Evolutionary conservation across 768 basidiomycete species (phyloP), one percentile per base, ranked within the genome.

Genomic region (Wakefieldia striispora): DNA sequence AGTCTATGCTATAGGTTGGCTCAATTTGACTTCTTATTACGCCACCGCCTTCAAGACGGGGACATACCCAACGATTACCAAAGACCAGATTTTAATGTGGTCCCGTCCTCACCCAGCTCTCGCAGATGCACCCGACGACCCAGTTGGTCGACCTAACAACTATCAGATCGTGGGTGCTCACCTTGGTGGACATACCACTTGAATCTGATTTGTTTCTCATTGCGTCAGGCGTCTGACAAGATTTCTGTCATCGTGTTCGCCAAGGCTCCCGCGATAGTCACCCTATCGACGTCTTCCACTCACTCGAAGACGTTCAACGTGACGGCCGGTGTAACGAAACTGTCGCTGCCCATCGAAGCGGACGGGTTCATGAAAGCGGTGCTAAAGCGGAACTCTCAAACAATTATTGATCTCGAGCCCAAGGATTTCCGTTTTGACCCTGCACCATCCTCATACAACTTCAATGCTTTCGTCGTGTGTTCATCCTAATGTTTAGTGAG

Each of bases 31-130:
- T 16, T 67, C 70, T 9, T 86, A 88, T 66, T 90, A 87, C 54
- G 77, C 82, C 20, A 66, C 76, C 6, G 85, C 82, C 1, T 91
- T 84, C 70, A 89, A 89, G 71, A 84, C 77, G 7, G 88, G 88
- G 13, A 53, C 59, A 3, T 83, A 75, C 58, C 85, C 88, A 10
- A 20, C 66, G 8, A 73, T 88, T 41, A 66, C 75, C 14, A 73
- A 80, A 56, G 86, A 91, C 61, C 69, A 78, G 49, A 71, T 89
- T 48, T 68, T 82, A 52, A 76, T 89, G 70, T 88, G 84, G 82
- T 76, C 82, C 16, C 74, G 88, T 19, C 79, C 85, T 4, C 85
- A 84, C 56, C 74, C 84, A 11, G 72, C 74, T 20, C 57, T 69
- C 13, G 85, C 84, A 1, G 63, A 63, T 17, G 73, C 82, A 1